Base-by-base conservation (phyloP, 345 rosid species). In the Salix caprea region DNA sequence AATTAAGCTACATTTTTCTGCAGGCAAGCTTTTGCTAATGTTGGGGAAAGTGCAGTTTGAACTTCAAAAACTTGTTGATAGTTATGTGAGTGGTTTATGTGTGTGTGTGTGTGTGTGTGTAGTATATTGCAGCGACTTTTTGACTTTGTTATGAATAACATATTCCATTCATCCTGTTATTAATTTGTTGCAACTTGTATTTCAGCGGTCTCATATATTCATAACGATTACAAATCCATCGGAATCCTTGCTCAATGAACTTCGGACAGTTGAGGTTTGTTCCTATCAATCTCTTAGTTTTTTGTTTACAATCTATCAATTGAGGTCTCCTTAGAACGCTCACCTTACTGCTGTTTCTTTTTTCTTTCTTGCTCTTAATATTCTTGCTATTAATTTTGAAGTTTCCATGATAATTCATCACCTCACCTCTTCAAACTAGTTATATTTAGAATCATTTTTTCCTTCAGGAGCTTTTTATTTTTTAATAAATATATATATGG, bases 221-320 rank as follows among this genome's bases (percentile, higher is more conserved):
- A 65, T 84, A 76, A 96, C 99, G 19, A 92, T 96, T 82, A 92
- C 98, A 58, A 81, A 87, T 65, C 98, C 99, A 18, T 89, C 98
- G 6, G 99, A 96, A 78, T 92, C 97, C n/a, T 90, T 94, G 84
- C 90, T 96, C 70, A 90, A 82, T 81, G 98, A 96, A 74, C 97
- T 96, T 24, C 94, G 97, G 71, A 90, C 90, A 36, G 97, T 94
- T 70, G 99, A 96, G 99, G 99, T 96, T 80, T 79, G 92, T 84
- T 84, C 52, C 77, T 65, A n/a, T 67, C 3, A 18, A 58, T 78
- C 72, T 54, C 73, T 73, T 10, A 70, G 13, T 77, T 81, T 56
- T 69, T 46, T 73, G 42, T 11, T 66, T 60, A 26, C 30, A 60
- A 9, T 66, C 40, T 21, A n/a, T n/a, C 26, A 23, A n/a, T 39